phyloP scores from a whole-genome alignment of 352 stramenopile species.

The Phytophthora crassamura region DNA sequence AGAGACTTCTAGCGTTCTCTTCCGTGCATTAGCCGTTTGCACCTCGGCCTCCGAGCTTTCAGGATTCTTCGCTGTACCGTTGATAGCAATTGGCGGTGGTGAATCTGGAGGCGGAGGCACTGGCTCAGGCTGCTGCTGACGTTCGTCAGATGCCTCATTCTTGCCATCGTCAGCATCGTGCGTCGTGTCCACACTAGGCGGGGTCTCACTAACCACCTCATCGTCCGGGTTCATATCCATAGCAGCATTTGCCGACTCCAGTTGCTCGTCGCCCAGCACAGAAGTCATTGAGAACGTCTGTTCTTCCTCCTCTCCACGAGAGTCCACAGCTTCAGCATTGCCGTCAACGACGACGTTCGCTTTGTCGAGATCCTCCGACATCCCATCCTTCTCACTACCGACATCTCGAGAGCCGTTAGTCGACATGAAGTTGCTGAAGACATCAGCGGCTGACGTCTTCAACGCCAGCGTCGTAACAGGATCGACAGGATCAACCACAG shows the following conservation, averaged over 20 bases:
- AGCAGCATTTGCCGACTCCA: not conserved
- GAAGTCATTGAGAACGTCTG: not conserved
- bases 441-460: not conserved
- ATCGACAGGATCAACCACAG: conserved; percentile 5
- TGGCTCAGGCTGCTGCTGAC: not conserved
- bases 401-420: not conserved
- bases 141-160: not conserved
- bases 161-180: conserved; percentile 3
- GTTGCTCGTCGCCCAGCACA: not conserved
- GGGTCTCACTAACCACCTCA: not conserved
- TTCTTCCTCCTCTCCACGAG: not conserved
- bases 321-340: too few relatives aligned
- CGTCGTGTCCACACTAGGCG: not conserved
- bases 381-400: not conserved
- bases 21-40: too few relatives aligned
- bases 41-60: too few relatives aligned
- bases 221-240: conserved; percentile 7
- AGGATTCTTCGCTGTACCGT: too few relatives aligned
- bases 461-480: not conserved
- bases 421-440: not conserved
- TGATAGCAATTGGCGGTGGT: not conserved
- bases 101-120: not conserved
- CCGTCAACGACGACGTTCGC: too few relatives aligned
- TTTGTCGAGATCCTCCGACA: too few relatives aligned
- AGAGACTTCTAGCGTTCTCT: too few relatives aligned